Evolutionary conservation across 768 basidiomycete genomes (phyloP), one percentile per base, ranked within the genome.

Genomic region (Termitomyces sp.): DNA sequence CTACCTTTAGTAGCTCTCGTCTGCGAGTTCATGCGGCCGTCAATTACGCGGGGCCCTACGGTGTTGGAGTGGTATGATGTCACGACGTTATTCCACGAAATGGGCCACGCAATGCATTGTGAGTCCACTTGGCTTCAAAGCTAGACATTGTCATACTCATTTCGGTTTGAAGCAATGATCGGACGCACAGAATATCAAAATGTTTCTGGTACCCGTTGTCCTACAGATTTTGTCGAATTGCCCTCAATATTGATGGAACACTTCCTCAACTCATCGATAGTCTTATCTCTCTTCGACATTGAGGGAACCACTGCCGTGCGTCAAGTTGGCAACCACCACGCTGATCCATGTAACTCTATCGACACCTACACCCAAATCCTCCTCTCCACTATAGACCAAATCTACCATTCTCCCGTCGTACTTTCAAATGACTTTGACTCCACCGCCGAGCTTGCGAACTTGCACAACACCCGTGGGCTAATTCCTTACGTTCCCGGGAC

Each of bases 31-130:
- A 74, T 82, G 22, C 79, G 77, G 29, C 86, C 90, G 22, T 75
- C 83, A 3, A 60, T 79, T 18, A 71, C 79, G n/a, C 72, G 77
- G 13, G 88, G 87, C 0, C 81, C 91, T 5, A 86, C 92, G 0
- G 71, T 87, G 50, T 73, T 99, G 22, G 85, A 87, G 56, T 98
- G 95, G 94, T 88, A 90, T 64, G 94, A 98, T 63, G 92, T 98
- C 9, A 78, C 90, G 68, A 98, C 96, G 2, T 75, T 98, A 24
- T 97, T 94, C 74, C 97, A 99, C 65, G 97, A 99, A 74, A 97
- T 98, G 94, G 97, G 97, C 0, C 97, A 99, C 73, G 97, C 97
- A 12, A 94, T 99, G 84, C 97, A 99, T 69, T 99, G 97, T 98
- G 66, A 79, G 94, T 79, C 13, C 42, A 29, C 46, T 55, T 39